Evolutionary conservation across 495 filamentous ascomycete species (phyloP).

Genomic region (Staphylotrichum longicolle): DNA sequence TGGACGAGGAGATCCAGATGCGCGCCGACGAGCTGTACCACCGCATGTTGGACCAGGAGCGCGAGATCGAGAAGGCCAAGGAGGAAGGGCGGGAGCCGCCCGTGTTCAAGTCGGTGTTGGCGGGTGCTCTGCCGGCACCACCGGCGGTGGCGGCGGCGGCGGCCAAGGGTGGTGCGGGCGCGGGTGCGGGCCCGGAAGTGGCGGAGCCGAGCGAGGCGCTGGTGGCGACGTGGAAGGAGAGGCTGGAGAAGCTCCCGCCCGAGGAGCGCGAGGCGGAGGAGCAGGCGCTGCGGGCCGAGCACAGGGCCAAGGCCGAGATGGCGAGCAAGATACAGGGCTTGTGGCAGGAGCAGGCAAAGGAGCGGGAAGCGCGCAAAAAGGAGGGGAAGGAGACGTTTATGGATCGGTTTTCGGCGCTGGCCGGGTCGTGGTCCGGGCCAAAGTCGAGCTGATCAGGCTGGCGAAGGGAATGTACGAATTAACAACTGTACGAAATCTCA

Average conservation of each 20-base stretch:
- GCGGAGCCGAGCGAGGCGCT: slow-evolving; percentile 36
- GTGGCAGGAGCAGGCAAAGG: slow-evolving; percentile 56
- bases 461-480: slow-evolving; percentile 12
- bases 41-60: slow-evolving; percentile 75
- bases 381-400: slow-evolving; percentile 55
- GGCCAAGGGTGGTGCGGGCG: too few relatives aligned
- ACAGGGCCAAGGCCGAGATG: slow-evolving; percentile 56
- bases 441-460: slow-evolving; percentile 4
- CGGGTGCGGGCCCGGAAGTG: slow-evolving; percentile 13
- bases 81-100: slow-evolving; percentile 56
- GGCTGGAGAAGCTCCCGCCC: slow-evolving; percentile 57
- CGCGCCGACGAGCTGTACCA: slow-evolving; percentile 89
- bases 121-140: slow-evolving; percentile 21
- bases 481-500: slow-evolving; percentile 10
- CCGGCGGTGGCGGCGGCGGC: not conserved
- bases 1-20: slow-evolving; percentile 92
- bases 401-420: slow-evolving; percentile 42
- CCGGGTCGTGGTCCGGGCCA: slow-evolving; percentile 14
- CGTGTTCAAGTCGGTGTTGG: slow-evolving; percentile 45
- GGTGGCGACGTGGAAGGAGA: slow-evolving; percentile 48
- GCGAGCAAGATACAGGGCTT: slow-evolving; percentile 52
- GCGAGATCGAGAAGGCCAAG: slow-evolving; percentile 62
- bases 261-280: slow-evolving; percentile 66
- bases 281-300: slow-evolving; percentile 58
- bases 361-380: slow-evolving; percentile 56